Evolutionary conservation across 805 yeast species (phyloP), one percentile per base, ranked within the genome.

Genomic region (Vanderwaltozyma yarrowii): DNA sequence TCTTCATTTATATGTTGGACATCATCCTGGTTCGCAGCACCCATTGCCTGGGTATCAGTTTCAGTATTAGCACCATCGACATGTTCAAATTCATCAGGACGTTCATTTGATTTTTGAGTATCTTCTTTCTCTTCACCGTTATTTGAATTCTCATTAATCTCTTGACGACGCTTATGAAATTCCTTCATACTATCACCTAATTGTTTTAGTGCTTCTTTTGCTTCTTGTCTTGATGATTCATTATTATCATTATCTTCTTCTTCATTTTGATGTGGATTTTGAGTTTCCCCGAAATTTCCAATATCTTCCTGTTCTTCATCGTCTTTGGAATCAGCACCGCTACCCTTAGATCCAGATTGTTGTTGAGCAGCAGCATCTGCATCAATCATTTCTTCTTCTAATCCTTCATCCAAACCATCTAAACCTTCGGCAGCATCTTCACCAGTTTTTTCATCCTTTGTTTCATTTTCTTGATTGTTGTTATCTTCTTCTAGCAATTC

Each of bases 151-250:
- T 84, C 88, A 46, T 78, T 69, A 43, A 92, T 89, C 49, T 87
- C 96, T 57, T 84, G 86, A 45, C 82, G 78, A 50, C 95, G 80
- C 55, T 85, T 81, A 56, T 89, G 94, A 63, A 82, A 89, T 54
- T 88, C 95, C 50, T 89, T 84, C 63, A 88, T 57, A 1, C 95
- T 75, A 60, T 88, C 96, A 37, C 98, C 97, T 12, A 92, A 69
- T 55, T 87, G 87, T 56, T 83, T 83, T 61, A 89, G 66, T 0
- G 94, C 76, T 50, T 86, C 87, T 40, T 73, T 71, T 30, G 84
- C 86, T 49, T 71, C 71, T 37, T 80, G 79, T 38, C 85, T 65
- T 15, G 83, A 75, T 15, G 69, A 65, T 41, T 74, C 79, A 30
- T 66, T 62, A 4, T 61, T 56, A 3, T 64, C 62, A 13, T 65